Conservation (phyloP, 2,329 filamentous ascomycete species). For the Fusarium sp. region DNA sequence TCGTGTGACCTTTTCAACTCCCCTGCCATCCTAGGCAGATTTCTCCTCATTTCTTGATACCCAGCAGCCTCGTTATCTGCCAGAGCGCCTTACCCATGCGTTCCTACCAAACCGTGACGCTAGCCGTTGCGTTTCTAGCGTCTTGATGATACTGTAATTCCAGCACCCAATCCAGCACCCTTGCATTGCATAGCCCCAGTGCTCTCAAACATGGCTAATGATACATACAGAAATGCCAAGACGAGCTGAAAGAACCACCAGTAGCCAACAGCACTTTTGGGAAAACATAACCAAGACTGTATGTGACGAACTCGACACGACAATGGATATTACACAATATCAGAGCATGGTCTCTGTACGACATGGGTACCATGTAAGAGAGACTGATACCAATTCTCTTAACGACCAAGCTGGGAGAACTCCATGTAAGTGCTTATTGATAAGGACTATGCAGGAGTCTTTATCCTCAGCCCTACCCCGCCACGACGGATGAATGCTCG, state of each 20-base stretch:
- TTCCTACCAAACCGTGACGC: constrained; percentile 20
- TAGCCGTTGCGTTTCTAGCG: constrained; percentile 35
- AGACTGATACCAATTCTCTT: neutral
- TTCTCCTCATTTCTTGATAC: constrained; percentile 20
- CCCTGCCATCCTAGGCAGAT: constrained; percentile 24
- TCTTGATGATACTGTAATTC: constrained; percentile 7
- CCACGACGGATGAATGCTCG: constrained; percentile 5
- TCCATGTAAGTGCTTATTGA: neutral
- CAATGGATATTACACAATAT: constrained; percentile 18
- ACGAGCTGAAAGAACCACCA: constrained; percentile 38
- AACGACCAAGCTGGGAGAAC: neutral
- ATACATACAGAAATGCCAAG: constrained; percentile 26
- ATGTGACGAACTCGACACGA: neutral
- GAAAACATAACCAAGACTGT: constrained; percentile 14
- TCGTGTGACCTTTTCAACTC: constrained; percentile 35
- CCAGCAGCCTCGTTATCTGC: constrained; percentile 28
- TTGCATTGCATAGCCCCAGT: constrained; percentile 42
- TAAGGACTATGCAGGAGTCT: neutral
- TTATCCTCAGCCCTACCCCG: constrained; percentile 4
- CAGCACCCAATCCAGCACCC: constrained; percentile 30
- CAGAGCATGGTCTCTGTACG: neutral
- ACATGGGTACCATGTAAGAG: neutral
- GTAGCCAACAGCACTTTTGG: constrained; percentile 6
- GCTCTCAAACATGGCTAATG: constrained; percentile 7
- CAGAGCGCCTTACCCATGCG: constrained; percentile 38